A percentile compares a stretch with the other conserved stretches of the same genome.
Conservation (phyloP, 2,329 filamentous ascomycete genomes). For the Diaporthe sp. region DNA sequence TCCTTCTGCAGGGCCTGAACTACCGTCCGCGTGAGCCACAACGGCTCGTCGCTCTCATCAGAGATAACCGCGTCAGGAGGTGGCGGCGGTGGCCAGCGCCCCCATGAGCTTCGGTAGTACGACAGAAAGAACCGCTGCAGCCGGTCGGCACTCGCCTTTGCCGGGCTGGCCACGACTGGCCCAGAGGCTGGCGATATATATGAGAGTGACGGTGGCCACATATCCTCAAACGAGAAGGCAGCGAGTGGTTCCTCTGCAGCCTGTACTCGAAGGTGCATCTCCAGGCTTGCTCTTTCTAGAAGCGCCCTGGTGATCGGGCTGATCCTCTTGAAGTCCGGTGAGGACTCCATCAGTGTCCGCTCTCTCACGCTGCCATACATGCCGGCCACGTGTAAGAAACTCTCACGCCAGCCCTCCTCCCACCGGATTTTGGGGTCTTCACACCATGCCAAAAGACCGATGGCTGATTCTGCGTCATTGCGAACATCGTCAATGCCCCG, state of each 20-base stretch:
- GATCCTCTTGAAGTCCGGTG: slow-evolving; percentile 66
- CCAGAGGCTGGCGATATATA: slow-evolving; percentile 43
- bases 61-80: slow-evolving; percentile 32
- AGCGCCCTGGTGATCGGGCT: slow-evolving; percentile 72
- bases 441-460: slow-evolving; percentile 73
- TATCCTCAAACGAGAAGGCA: slow-evolving; percentile 68
- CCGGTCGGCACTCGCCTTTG: slow-evolving; percentile 66
- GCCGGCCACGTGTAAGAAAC: slow-evolving; percentile 74
- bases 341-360: slow-evolving; percentile 52
- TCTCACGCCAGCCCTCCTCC: slow-evolving; percentile 75
- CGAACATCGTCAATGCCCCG: slow-evolving; percentile 73
- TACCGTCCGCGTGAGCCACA: slow-evolving; percentile 71
- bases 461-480: slow-evolving; percentile 67
- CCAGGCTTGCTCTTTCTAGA: slow-evolving; percentile 69
- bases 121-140: slow-evolving; percentile 69
- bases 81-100: slow-evolving; percentile 68
- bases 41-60: slow-evolving; percentile 52
- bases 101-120: slow-evolving; percentile 65
- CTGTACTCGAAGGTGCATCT: slow-evolving; percentile 71
- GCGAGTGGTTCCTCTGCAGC: slow-evolving; percentile 70
- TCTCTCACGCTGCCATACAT: slow-evolving; percentile 58
- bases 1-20: slow-evolving; percentile 69
- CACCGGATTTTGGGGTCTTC: slow-evolving; percentile 71
- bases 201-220: slow-evolving; percentile 62
- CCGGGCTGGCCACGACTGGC: slow-evolving; percentile 47